A percentile compares a stretch with the other conserved stretches of the same genome.
These are phyloP conservation scores for Phytopythium litorale DNA, from an alignment of 352 stramenopile genomes.

Conservation along the genomic window DNA sequence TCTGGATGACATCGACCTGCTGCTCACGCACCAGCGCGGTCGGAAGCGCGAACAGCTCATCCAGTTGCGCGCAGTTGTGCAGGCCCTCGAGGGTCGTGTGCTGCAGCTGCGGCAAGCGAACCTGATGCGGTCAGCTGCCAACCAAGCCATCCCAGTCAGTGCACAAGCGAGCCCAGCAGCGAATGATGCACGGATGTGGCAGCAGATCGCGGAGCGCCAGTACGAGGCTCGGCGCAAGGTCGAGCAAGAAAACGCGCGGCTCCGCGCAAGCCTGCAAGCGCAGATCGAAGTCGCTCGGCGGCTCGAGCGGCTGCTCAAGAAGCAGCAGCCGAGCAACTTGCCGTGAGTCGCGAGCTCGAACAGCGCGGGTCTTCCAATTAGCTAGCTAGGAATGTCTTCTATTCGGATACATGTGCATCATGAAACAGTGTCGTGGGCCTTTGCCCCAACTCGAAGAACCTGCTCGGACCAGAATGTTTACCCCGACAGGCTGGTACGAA, in stretches of 20 bases:
- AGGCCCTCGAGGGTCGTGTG: constrained; percentile 16
- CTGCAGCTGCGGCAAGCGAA: background rate
- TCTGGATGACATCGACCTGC: constrained; percentile 5
- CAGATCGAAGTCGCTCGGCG: constrained; percentile 8
- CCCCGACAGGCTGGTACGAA: background rate
- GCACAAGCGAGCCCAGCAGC: background rate
- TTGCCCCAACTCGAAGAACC: no score
- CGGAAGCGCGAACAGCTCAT: constrained; percentile 24
- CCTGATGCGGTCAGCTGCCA: background rate
- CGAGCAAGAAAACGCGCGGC: constrained; percentile 8
- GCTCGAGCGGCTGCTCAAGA: constrained; percentile 7
- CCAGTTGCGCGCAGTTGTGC: constrained; percentile 14
- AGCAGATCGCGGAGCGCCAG: constrained; percentile 8
- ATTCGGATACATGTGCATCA: background rate
- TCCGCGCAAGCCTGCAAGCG: constrained; percentile 2
- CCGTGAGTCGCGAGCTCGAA: background rate
- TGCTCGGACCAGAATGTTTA: background rate
- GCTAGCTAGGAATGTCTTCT: background rate
- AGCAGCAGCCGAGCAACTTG: constrained; percentile 1
- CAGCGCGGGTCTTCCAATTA: background rate
- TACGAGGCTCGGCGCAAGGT: constrained; percentile 4
- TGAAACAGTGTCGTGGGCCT: background rate
- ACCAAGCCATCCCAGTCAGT: background rate
- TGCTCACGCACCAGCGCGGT: constrained; percentile 7
- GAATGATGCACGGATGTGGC: background rate